Percentiles rank a stretch among this genome's conserved stretches.
Evolutionary conservation across 2,329 filamentous ascomycete species (phyloP).

Genomic region (Tolypocladium nubicola): DNA sequence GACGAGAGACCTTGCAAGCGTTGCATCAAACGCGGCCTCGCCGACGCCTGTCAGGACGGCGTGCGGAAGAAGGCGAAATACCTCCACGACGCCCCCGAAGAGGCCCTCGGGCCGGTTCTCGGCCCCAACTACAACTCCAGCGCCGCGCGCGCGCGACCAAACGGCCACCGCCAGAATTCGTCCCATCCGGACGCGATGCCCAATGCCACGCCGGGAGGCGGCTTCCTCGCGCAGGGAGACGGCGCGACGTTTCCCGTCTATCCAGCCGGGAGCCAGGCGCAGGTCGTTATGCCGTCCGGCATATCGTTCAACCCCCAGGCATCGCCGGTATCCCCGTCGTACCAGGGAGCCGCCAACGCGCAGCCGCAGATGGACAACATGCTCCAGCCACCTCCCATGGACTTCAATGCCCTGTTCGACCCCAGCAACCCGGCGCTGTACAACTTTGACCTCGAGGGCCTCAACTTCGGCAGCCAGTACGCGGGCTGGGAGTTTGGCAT

Average conservation of each 20-base stretch:
- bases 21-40: slow-evolving; percentile 87
- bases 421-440: slow-evolving; percentile 86
- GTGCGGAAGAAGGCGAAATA: slow-evolving; percentile 99
- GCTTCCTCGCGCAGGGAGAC: slow-evolving; percentile 37
- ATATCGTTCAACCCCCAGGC: slow-evolving; percentile 53
- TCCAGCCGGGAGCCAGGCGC: slow-evolving; percentile 30
- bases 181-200: slow-evolving; percentile 34
- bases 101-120: slow-evolving; percentile 79
- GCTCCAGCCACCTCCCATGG: slow-evolving; percentile 38
- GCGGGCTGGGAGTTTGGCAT: slow-evolving; percentile 93
- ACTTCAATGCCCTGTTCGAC: slow-evolving; percentile 63
- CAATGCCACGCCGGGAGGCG: slow-evolving; percentile 26
- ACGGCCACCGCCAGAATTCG: slow-evolving; percentile 36
- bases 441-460: slow-evolving; percentile 89
- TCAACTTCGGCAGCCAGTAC: slow-evolving; percentile 87
- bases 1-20: slow-evolving; percentile 90
- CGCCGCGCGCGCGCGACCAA: slow-evolving; percentile 33
- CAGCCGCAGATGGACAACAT: slow-evolving; percentile 34
- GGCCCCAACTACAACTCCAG: slow-evolving; percentile 58
- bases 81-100: slow-evolving; percentile 86
- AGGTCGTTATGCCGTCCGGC: slow-evolving; percentile 36
- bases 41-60: slow-evolving; percentile 87
- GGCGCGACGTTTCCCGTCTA: slow-evolving; percentile 41
- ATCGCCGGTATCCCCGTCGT: slow-evolving; percentile 65
- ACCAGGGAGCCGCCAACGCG: slow-evolving; percentile 46